A percentile compares a stretch with the other conserved stretches of the same genome.
phyloP scores from a whole-genome alignment of 352 stramenopile species.

The Globisporangium viniferum region DNA sequence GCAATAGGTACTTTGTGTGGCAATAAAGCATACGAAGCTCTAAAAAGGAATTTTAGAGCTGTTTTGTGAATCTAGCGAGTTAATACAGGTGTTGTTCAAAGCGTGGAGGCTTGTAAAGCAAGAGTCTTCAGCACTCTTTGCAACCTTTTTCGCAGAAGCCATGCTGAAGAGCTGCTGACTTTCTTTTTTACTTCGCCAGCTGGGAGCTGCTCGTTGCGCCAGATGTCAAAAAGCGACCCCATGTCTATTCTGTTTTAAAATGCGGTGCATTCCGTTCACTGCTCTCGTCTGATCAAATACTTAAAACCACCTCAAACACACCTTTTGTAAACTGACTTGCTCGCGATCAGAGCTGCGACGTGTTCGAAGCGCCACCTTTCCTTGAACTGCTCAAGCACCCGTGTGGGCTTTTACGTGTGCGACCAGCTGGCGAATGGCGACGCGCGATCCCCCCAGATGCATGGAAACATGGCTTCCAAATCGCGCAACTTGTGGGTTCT shows the following conservation, averaged over 20 bases:
- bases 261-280: neutral
- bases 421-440: neutral
- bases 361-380: neutral
- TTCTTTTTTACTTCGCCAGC: neutral
- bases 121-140: neutral
- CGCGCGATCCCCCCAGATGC: neutral
- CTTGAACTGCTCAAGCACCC: neutral
- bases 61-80: no score
- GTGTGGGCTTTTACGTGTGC: neutral
- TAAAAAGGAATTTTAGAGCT: no score
- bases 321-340: neutral
- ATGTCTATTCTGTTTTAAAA: neutral
- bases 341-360: neutral
- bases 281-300: neutral
- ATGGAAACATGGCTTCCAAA: constrained; percentile 5
- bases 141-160: constrained; percentile 4
- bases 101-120: neutral
- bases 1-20: neutral
- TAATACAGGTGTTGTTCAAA: no score
- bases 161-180: constrained; percentile 3
- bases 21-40: no score
- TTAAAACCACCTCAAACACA: neutral
- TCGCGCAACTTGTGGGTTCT: neutral
- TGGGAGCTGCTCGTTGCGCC: neutral
- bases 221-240: neutral